Conservation (phyloP, 805 yeast genomes). For the Ogataea corticis region DNA sequence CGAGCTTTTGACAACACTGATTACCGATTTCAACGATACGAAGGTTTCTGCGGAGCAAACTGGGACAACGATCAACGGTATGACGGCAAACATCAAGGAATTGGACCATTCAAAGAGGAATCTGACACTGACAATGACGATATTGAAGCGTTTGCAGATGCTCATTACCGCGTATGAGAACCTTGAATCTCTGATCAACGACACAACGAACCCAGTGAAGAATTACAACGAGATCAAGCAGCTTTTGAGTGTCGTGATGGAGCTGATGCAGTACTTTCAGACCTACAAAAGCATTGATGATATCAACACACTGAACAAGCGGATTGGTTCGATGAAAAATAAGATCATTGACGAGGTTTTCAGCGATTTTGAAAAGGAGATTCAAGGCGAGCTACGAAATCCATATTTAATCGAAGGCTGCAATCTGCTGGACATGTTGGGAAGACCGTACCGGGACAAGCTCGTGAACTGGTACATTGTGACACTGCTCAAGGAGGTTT, state of each 20-base stretch:
- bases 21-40: conserved; percentile 47
- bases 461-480: conserved; percentile 74
- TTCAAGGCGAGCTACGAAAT: conserved; percentile 37
- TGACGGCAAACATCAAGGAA: conserved; percentile 76
- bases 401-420: conserved; percentile 62
- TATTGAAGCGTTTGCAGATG: conserved; percentile 85
- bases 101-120: conserved; percentile 85
- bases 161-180: conserved; percentile 71
- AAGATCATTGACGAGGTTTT: conserved; percentile 68
- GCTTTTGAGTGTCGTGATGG: conserved; percentile 69
- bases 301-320: conserved; percentile 63
- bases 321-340: conserved; percentile 58
- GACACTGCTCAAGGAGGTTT: conserved; percentile 69
- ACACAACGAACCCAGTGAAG: conserved; percentile 24
- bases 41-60: conserved; percentile 52
- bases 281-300: conserved; percentile 83
- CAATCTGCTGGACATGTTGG: conserved; percentile 64
- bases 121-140: conserved; percentile 80
- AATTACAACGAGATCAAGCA: conserved; percentile 56
- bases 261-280: conserved; percentile 69
- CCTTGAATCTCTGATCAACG: conserved; percentile 47
- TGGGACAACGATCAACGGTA: conserved; percentile 58
- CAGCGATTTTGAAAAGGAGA: conserved; percentile 63
- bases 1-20: conserved; percentile 41
- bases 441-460: conserved; percentile 54